Base-by-base conservation (phyloP, 306 rosid genomes). In the Betula pendula region DNA sequence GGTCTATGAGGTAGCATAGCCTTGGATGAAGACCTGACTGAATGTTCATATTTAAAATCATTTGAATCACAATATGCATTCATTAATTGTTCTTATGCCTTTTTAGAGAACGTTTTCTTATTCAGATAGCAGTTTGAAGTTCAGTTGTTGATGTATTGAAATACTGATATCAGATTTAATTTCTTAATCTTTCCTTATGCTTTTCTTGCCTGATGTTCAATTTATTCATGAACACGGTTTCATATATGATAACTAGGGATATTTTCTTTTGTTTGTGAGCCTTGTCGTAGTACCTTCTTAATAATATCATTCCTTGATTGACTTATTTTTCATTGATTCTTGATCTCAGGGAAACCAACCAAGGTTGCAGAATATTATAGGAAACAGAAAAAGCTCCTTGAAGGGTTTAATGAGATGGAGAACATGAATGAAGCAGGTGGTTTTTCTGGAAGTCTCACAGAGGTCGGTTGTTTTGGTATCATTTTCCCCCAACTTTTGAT, bases 331-430 rank as follows among this genome's bases (percentile, higher is more conserved):
- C 25, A 40, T 72, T 25, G 2, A 16, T 48, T 48, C 19, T 80
- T 79, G 24, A 69, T 81, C 52, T 24, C 13, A 93, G 94, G 77
- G 85, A 93, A 81, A 78, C 82, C 78, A 63, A 53, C 81, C 79
- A 89, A 78, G 81, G 88, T 93, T 71, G 87, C 80, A 19, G 90
- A 89, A 75, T 93, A 90, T 82, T 93, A 93, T 84, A 89, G 80
- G 87, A 74, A 88, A 59, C 98, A 93, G 66, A 87, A 88, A 82
- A 84, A 88, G 72, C 93, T 90, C 62, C 85, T 93, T 74, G 93
- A 90, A 83, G 98, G 94, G 48, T 93, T 83, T 77, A 87, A 13
- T 74, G 98, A 90, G 80, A 89, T 93, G 94, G 98, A 93, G 68
- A 67, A 86, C 58, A 84, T 93, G 87, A 22, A 74, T 70, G 93